Conservation (phyloP, 225 moss, liverwort and hornwort species). For the Asterella californica region DNA sequence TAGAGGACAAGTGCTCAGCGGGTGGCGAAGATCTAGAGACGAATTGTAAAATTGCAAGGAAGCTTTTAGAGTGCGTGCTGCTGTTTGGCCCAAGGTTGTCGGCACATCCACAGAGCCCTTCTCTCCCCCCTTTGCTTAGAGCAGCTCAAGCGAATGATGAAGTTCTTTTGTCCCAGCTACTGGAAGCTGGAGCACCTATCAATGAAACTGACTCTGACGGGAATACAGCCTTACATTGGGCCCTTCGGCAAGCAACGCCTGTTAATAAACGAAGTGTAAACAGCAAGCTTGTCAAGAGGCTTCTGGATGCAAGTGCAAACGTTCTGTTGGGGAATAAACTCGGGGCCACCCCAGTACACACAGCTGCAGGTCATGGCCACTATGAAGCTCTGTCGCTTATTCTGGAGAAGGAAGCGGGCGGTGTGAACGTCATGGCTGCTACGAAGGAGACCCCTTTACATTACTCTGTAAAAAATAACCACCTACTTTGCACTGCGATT, state of each 20-base stretch:
- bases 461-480: conserved; percentile 94
- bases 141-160: conserved; percentile 89
- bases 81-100: conserved; percentile 78
- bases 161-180: conserved; percentile 60
- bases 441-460: conserved; percentile 94
- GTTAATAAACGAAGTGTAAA: conserved; percentile 91
- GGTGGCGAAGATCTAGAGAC: conserved; percentile 65
- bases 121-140: conserved; percentile 81
- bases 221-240: conserved; percentile 94
- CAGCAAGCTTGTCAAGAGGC: conserved; percentile 71
- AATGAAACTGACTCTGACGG: conserved; percentile 89
- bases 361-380: conserved; percentile 94
- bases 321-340: conserved; percentile 86
- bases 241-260: conserved; percentile 87
- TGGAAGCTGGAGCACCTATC: conserved; percentile 77
- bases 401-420: conserved; percentile 81
- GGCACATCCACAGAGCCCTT: conserved; percentile 83
- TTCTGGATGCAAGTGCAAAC: conserved; percentile 87
- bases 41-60: conserved; percentile 81
- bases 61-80: conserved; percentile 88
- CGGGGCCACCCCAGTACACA: conserved; percentile 92
- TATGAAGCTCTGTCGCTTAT: conserved; percentile 85
- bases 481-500: conserved; percentile 71
- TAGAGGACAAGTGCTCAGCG: conserved; percentile 41
- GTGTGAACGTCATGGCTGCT: conserved; percentile 88